Conservation (phyloP, 768 basidiomycete genomes). For the Suillus hirtellus region DNA sequence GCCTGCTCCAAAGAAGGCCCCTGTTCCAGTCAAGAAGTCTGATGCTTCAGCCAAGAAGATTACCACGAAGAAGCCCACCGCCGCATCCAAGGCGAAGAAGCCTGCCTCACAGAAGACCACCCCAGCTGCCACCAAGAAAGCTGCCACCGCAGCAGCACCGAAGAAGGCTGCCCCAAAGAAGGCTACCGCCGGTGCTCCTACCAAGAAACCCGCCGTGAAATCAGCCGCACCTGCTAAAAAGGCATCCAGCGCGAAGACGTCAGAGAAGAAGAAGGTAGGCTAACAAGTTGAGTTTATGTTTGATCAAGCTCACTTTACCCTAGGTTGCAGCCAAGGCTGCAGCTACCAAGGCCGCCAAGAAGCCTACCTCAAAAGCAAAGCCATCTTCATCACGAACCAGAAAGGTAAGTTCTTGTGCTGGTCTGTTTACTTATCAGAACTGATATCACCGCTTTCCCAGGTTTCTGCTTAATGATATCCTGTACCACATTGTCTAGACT, state of each 20-base stretch:
- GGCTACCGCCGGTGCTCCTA: conserved; percentile 27
- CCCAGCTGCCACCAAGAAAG: conserved; percentile 32
- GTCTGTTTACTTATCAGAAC: neutral
- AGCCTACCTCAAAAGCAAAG: conserved; percentile 18
- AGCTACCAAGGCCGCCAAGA: conserved; percentile 29
- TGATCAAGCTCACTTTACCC: neutral
- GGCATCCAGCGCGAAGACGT: conserved; percentile 25
- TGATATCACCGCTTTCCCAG: neutral
- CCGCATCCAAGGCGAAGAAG: conserved; percentile 35
- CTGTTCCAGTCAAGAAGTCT: conserved; percentile 24
- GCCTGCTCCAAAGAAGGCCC: conserved; percentile 32
- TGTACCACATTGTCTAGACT: neutral
- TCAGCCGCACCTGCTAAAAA: conserved; percentile 18
- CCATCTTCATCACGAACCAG: conserved; percentile 3
- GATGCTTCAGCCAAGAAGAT: conserved; percentile 33
- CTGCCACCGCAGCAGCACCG: conserved; percentile 30
- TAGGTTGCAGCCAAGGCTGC: conserved; percentile 33
- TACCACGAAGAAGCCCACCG: conserved; percentile 30
- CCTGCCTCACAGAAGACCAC: conserved; percentile 35
- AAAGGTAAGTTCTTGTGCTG: neutral
- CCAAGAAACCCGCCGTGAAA: conserved; percentile 11
- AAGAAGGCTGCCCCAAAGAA: conserved; percentile 38
- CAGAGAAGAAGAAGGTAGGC: conserved; percentile 25
- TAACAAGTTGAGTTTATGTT: neutral
- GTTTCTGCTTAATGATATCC: neutral